A percentile compares a stretch with the other conserved stretches of the same genome.
These are phyloP conservation scores for Candida tibetensis DNA, from an alignment of 805 yeast genomes.

Conservation along the genomic window DNA sequence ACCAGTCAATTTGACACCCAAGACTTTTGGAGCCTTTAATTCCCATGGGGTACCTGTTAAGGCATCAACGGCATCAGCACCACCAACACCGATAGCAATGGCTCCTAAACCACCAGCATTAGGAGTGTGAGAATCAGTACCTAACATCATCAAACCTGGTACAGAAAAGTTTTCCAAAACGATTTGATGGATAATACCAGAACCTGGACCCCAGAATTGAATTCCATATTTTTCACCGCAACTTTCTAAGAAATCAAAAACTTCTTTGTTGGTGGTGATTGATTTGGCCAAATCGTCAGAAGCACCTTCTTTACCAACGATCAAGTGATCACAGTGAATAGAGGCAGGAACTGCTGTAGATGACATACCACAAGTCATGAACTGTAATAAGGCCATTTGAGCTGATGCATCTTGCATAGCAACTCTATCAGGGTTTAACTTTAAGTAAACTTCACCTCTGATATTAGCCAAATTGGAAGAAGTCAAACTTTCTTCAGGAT, in stretches of 20 bases:
- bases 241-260: conserved; percentile 87
- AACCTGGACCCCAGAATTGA: conserved; percentile 99
- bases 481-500: conserved; percentile 79
- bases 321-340: conserved; percentile 96
- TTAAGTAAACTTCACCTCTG: conserved; percentile 88
- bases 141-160: conserved; percentile 96
- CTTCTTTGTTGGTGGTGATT: conserved; percentile 85
- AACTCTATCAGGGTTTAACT: conserved; percentile 94
- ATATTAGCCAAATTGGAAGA: conserved; percentile 47
- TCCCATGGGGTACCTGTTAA: conserved; percentile 96
- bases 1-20: conserved; percentile 95
- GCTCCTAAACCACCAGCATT: conserved; percentile 99
- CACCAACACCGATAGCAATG: conserved; percentile 98
- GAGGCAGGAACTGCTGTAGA: conserved; percentile 90
- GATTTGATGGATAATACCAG: conserved; percentile 98
- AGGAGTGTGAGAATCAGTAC: conserved; percentile 98
- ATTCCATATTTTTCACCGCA: conserved; percentile 95
- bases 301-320: conserved; percentile 95
- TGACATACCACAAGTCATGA: conserved; percentile 93
- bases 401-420: conserved; percentile 99
- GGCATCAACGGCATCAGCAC: conserved; percentile 98
- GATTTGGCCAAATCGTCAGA: conserved; percentile 77
- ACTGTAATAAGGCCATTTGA: conserved; percentile 97
- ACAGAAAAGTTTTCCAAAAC: conserved; percentile 95
- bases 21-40: conserved; percentile 91